Evolutionary conservation across 257 asterid species (phyloP).

Genomic region (Primulina huaijiensis): DNA sequence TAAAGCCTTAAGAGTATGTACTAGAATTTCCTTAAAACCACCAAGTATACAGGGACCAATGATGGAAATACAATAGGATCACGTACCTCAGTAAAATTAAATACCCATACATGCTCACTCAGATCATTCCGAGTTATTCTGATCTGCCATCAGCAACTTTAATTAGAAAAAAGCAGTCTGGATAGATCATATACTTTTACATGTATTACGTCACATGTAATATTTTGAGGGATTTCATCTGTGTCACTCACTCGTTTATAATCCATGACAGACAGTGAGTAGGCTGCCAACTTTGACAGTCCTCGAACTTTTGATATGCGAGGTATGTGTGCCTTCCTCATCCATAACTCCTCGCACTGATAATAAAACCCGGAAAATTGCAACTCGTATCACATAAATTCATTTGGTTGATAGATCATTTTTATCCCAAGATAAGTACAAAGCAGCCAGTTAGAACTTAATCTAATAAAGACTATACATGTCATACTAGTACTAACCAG

Average conservation of each 20-base stretch:
- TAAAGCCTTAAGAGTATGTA: not conserved
- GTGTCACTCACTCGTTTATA: slow-evolving; percentile 59
- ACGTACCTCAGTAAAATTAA: slow-evolving; percentile 67
- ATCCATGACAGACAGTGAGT: slow-evolving; percentile 62
- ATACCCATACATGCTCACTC: slow-evolving; percentile 74
- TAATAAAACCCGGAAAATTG: slow-evolving; percentile 5
- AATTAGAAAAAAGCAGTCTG: slow-evolving; percentile 23
- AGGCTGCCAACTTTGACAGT: slow-evolving; percentile 51
- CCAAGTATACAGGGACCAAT: not conserved
- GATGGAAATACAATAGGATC: not conserved
- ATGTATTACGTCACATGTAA: not conserved
- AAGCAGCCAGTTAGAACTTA: not conserved
- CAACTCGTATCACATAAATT: no score
- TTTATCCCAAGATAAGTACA: not conserved
- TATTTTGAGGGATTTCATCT: not conserved
- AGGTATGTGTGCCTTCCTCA: slow-evolving; percentile 77
- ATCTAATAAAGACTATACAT: not conserved
- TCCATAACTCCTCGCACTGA: slow-evolving; percentile 77
- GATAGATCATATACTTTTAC: not conserved
- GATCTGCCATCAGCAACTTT: slow-evolving; percentile 44
- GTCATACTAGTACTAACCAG: not conserved
- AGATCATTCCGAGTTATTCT: slow-evolving; percentile 66
- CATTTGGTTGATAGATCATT: not conserved
- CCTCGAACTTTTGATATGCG: slow-evolving; percentile 53
- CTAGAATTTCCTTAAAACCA: not conserved